Conservation (phyloP, 225 moss, liverwort and hornwort genomes). For the Thuidium tamariscinum region DNA sequence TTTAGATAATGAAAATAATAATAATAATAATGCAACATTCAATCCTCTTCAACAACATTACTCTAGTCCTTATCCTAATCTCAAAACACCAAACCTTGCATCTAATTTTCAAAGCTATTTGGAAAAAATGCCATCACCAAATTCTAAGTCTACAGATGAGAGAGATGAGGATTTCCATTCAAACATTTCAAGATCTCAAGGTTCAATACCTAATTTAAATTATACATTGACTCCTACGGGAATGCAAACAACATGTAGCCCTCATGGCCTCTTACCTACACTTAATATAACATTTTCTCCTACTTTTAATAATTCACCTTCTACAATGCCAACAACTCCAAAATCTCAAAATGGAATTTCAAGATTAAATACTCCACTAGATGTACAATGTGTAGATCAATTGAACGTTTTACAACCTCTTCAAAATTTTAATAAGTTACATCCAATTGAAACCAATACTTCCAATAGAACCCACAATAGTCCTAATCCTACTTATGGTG, state of each 20-base stretch:
- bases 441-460: background rate
- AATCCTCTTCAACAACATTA: background rate
- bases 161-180: background rate
- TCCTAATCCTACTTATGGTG: background rate
- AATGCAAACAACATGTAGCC: background rate
- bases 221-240: background rate
- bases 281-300: constrained; percentile 8
- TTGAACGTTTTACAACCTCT: background rate
- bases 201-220: background rate
- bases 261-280: background rate
- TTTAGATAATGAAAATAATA: background rate
- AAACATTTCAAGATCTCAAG: background rate
- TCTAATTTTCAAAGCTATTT: background rate
- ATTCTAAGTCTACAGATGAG: background rate
- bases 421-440: background rate
- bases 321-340: background rate
- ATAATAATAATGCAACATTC: background rate
- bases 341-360: background rate
- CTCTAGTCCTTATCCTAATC: too few relatives aligned
- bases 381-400: background rate
- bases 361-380: background rate
- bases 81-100: background rate
- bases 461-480: background rate
- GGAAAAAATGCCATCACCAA: background rate
- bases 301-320: background rate